Conservation (phyloP, 495 filamentous ascomycete genomes). For the Xylaria telfairii region DNA sequence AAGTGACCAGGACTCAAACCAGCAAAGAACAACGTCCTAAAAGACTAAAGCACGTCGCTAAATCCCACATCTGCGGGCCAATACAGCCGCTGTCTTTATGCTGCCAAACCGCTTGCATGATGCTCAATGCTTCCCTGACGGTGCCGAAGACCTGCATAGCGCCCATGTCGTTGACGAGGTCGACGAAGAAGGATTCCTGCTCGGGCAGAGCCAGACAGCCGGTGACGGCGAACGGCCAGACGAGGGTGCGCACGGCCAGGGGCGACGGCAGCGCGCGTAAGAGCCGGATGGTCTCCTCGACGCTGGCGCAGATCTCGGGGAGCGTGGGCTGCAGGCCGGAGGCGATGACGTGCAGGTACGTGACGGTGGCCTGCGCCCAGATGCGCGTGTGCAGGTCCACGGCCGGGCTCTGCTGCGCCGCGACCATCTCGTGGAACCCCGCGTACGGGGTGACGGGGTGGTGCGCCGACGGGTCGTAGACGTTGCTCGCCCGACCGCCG, state of each 20-base stretch:
- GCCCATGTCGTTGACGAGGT: slow-evolving; percentile 30
- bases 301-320: slow-evolving; percentile 40
- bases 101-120: slow-evolving; percentile 40
- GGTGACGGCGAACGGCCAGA: slow-evolving; percentile 42
- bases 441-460: slow-evolving; percentile 20
- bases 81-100: slow-evolving; percentile 9
- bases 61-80: slow-evolving; percentile 40
- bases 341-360: slow-evolving; percentile 40
- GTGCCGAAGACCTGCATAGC: slow-evolving; percentile 37
- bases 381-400: slow-evolving; percentile 32
- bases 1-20: slow-evolving; percentile 25
- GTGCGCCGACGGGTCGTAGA: slow-evolving; percentile 31
- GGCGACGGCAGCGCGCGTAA: slow-evolving; percentile 31
- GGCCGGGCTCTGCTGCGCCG: slow-evolving; percentile 24
- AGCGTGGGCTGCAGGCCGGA: slow-evolving; percentile 38
- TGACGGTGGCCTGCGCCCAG: slow-evolving; percentile 43
- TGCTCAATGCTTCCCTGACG: slow-evolving; percentile 35
- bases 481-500: slow-evolving; percentile 32
- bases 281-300: slow-evolving; percentile 36
- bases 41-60: slow-evolving; percentile 46
- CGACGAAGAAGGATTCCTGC: slow-evolving; percentile 34
- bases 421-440: slow-evolving; percentile 21
- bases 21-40: slow-evolving; percentile 46
- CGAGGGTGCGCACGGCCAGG: slow-evolving; percentile 38
- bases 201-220: slow-evolving; percentile 38